Evolutionary conservation across 345 rosid species (phyloP).

Genomic region (Moringa oleifera): DNA sequence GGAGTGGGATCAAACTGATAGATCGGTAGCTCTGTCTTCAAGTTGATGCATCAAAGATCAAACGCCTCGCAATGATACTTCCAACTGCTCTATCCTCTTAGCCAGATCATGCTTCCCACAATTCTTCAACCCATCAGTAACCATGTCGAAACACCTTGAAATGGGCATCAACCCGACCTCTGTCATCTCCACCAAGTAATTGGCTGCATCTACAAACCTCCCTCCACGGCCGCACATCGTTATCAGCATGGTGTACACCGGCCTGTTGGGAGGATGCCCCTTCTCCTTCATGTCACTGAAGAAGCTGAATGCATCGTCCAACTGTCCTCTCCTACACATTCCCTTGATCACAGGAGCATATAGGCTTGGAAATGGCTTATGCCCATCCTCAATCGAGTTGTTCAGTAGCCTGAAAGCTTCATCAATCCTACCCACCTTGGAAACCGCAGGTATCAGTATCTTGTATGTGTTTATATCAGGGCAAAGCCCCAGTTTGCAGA

Average conservation of each 20-base stretch:
- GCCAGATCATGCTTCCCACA: slow-evolving; percentile 88
- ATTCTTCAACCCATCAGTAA: slow-evolving; percentile 82
- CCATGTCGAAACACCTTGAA: slow-evolving; percentile 86
- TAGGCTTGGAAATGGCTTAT: slow-evolving; percentile 82
- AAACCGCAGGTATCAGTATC: slow-evolving; percentile 79
- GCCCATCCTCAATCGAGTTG: slow-evolving; percentile 74
- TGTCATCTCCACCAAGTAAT: slow-evolving; percentile 84
- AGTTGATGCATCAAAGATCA: too few relatives aligned
- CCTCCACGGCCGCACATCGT: slow-evolving; percentile 93
- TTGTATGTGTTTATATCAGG: slow-evolving; percentile 66
- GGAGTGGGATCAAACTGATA: too few relatives aligned
- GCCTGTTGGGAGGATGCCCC: slow-evolving; percentile 86
- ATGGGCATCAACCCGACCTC: slow-evolving; percentile 81
- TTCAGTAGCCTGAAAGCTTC: slow-evolving; percentile 68
- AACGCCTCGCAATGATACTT: slow-evolving; percentile 51
- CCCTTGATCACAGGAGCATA: slow-evolving; percentile 86
- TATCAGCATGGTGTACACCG: slow-evolving; percentile 86
- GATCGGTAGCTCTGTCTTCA: too few relatives aligned
- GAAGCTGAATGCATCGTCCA: slow-evolving; percentile 82
- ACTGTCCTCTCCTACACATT: slow-evolving; percentile 68
- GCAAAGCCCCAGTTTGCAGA: slow-evolving; percentile 60
- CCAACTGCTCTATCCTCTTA: slow-evolving; percentile 66
- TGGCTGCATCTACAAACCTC: slow-evolving; percentile 71
- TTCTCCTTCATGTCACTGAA: slow-evolving; percentile 83
- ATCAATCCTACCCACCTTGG: slow-evolving; percentile 70